Base-by-base conservation (phyloP, 257 asterid species). In the Euphrasia confusa region DNA sequence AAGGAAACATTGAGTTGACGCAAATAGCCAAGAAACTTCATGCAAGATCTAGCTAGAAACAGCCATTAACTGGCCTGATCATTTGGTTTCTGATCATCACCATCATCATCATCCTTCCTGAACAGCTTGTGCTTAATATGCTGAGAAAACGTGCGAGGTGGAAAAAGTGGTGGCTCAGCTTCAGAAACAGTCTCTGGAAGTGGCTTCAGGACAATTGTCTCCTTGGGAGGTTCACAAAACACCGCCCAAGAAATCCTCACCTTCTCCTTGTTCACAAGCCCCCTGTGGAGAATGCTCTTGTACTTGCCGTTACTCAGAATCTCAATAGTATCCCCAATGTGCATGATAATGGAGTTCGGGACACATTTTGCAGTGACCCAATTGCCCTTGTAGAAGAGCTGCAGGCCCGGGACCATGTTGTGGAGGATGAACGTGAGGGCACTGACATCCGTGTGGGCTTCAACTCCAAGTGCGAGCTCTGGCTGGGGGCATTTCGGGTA, bases 401-500 rank as follows among this genome's bases (percentile, higher is more conserved):
- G 97, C 14, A 92, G 78, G 44, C 98, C 97, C 0, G 98, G 98
- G 0, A 92, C 96, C 95, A 86, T 88, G 78, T 89, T 92, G 80
- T 92, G 98, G 82, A 92, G 86, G 72, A 89, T 83, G 86, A 92
- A 92, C 17, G 98, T 86, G 60, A 89, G 95, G 63, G 96, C 95
- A 37, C 87, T 77, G 3, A 89, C 68, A 63, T 92, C 98, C 0
- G 97, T 92, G 87, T 89, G 97, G 7, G 97, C 95, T 62, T 84
- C 95, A 0, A 92, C 97, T 0, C 98, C 95, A 2, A 92, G 84
- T 66, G 98, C 95, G 26, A 92, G 90, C 73, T 92, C 97, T 26
- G 97, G 95, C 75, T 92, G 93, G 27, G 97, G 98, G 65, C 97
- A 92, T 70, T 78, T 89, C 7, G 97, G 97, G 75, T 92, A 92